Percentiles rank a stretch among this genome's conserved stretches.
phyloP scores from a whole-genome alignment of 2,329 filamentous ascomycete species.

The Falciphora oryzae region DNA sequence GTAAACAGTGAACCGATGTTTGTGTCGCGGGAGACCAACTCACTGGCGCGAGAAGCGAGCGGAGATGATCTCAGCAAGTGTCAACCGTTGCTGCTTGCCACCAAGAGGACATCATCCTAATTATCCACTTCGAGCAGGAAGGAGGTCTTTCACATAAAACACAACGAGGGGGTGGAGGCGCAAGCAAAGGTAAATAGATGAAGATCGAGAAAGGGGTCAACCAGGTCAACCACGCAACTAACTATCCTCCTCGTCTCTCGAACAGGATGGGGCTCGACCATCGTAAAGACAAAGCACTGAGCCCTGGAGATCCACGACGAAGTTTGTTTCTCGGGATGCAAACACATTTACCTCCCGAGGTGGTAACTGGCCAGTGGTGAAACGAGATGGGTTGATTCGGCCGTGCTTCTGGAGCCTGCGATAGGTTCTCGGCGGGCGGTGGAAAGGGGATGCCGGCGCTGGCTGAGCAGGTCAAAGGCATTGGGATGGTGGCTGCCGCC shows the following conservation, averaged over 20 bases:
- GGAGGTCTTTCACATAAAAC: not conserved
- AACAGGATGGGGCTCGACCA: not conserved
- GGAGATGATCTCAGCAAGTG: not conserved
- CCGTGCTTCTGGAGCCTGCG: not conserved
- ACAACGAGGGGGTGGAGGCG: not conserved
- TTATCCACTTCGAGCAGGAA: not conserved
- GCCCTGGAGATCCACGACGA: not conserved
- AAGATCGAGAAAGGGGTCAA: not conserved
- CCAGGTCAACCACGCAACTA: no score
- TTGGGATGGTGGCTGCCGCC: not conserved
- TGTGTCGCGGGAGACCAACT: not conserved
- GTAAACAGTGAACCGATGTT: not conserved
- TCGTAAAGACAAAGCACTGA: not conserved
- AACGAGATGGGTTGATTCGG: not conserved
- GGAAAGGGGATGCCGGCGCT: not conserved
- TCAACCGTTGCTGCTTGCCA: not conserved
- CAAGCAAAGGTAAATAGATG: not conserved
- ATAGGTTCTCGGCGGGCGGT: not conserved
- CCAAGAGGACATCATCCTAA: not conserved
- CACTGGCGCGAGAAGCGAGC: not conserved
- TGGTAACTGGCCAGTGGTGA: not conserved
- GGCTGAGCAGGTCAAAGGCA: not conserved
- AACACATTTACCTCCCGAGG: not conserved
- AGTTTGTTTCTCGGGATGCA: not conserved
- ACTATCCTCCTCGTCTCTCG: not conserved